Percentiles rank a stretch among this genome's conserved stretches.
phyloP scores from a whole-genome alignment of 495 filamentous ascomycete genomes.

The Daldinia childiae region DNA sequence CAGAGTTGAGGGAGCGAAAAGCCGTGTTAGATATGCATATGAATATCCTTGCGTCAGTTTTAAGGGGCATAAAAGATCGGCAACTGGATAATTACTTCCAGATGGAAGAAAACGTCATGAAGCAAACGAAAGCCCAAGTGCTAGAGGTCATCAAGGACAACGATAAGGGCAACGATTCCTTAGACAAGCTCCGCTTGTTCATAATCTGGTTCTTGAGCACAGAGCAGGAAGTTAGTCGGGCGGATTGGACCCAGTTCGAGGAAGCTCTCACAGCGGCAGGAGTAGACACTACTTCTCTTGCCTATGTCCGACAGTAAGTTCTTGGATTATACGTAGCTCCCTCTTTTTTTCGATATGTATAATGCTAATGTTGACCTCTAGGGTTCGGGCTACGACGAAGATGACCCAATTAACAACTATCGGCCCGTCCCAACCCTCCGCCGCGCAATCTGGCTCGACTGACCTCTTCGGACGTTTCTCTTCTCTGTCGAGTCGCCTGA shows the following conservation, averaged over 20 bases:
- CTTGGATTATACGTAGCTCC: neutral
- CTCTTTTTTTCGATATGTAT: neutral
- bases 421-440: slow-evolving; percentile 67
- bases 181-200: slow-evolving; percentile 91
- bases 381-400: slow-evolving; percentile 92
- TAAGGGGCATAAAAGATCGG: slow-evolving; percentile 91
- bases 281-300: slow-evolving; percentile 75
- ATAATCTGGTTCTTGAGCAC: slow-evolving; percentile 98
- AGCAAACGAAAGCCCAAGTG: slow-evolving; percentile 90
- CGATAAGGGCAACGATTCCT: slow-evolving; percentile 81
- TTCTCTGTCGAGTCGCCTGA: slow-evolving; percentile 86
- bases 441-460: slow-evolving; percentile 65
- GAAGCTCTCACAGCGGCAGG: slow-evolving; percentile 80
- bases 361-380: slow-evolving; percentile 52
- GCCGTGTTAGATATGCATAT: slow-evolving; percentile 96
- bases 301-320: slow-evolving; percentile 83
- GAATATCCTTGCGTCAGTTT: slow-evolving; percentile 89
- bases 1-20: slow-evolving; percentile 92
- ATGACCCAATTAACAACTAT: slow-evolving; percentile 98
- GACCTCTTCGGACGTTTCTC: slow-evolving; percentile 90
- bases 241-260: slow-evolving; percentile 88
- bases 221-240: slow-evolving; percentile 83
- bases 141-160: slow-evolving; percentile 84
- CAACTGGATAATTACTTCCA: slow-evolving; percentile 97
- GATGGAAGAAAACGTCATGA: slow-evolving; percentile 91